phyloP scores from a whole-genome alignment of 2,329 filamentous ascomycete species.

The Fusarium hostae region DNA sequence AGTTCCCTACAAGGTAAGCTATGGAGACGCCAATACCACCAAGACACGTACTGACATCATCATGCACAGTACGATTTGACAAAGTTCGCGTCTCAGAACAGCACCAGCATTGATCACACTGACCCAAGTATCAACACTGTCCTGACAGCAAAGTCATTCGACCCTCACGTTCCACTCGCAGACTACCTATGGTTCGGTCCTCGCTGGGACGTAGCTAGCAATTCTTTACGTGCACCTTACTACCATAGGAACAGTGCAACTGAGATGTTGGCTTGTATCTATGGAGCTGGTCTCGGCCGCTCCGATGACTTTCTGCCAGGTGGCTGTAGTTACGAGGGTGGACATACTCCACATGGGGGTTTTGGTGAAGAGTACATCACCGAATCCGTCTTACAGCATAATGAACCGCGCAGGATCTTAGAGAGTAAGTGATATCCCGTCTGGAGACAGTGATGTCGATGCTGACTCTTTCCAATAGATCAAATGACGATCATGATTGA shows the following conservation, averaged over 20 bases:
- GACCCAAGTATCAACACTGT: conserved; percentile 18
- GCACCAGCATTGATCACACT: conserved; percentile 14
- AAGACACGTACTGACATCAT: neutral
- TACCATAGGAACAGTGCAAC: conserved; percentile 6
- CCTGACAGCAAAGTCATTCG: conserved; percentile 5
- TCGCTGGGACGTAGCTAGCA: neutral
- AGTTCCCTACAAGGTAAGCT: conserved; percentile 19
- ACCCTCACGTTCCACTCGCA: neutral
- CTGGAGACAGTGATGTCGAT: neutral
- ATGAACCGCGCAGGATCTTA: conserved; percentile 8
- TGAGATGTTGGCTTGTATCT: conserved; percentile 11
- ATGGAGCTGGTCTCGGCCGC: neutral
- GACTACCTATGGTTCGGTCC: conserved; percentile 22
- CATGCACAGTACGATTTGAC: conserved; percentile 18
- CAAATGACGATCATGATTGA: conserved; percentile 31
- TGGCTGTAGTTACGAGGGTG: conserved; percentile 13
- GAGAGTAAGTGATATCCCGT: neutral
- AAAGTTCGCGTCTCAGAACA: conserved; percentile 16
- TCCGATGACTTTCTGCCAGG: conserved; percentile 16
- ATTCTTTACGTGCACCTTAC: conserved; percentile 4
- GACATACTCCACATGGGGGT: conserved; percentile 17
- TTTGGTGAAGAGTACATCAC: conserved; percentile 16
- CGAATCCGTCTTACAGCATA: conserved; percentile 3
- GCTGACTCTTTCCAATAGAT: neutral
- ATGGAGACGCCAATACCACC: fast-evolving